Conservation (phyloP, 768 basidiomycete genomes). For the Pseudohyphozyma bogoriensis region DNA sequence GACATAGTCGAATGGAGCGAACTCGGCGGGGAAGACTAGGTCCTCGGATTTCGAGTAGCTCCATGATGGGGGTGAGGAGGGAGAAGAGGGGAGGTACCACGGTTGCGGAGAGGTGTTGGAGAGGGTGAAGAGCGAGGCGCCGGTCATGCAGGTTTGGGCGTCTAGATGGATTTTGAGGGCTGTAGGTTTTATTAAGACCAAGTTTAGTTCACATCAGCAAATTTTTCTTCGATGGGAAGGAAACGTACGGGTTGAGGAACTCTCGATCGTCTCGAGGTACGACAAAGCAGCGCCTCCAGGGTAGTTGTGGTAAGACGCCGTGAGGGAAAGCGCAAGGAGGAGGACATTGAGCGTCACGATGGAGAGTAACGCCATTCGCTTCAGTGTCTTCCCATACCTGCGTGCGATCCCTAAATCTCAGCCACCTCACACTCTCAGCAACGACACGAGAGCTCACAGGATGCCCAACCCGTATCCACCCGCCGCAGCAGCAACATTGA, state of each 20-base stretch:
- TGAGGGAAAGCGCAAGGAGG: conserved; percentile 48
- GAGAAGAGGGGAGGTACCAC: conserved; percentile 17
- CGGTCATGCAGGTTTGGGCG: conserved; percentile 78
- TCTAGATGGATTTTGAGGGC: conserved; percentile 54
- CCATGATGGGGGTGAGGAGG: conserved; percentile 42
- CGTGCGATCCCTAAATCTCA: neutral
- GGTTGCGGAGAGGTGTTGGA: conserved; percentile 40
- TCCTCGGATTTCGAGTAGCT: conserved; percentile 73
- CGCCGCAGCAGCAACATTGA: conserved; percentile 69
- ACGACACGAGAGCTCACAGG: conserved; percentile 49
- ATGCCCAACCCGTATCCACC: conserved; percentile 43
- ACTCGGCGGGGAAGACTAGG: conserved; percentile 23
- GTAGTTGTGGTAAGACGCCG: conserved; percentile 65
- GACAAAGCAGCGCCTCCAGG: conserved; percentile 72
- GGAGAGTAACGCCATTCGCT: conserved; percentile 36
- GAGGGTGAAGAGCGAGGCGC: conserved; percentile 72
- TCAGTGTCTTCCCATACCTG: conserved; percentile 6
- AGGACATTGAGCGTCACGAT: conserved; percentile 49
- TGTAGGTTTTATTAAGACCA: too few species aligned
- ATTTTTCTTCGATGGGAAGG: neutral
- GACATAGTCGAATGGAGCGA: conserved; percentile 5
- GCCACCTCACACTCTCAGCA: neutral
- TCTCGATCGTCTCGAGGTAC: conserved; percentile 44
- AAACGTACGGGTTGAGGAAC: neutral
- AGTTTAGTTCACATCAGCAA: too few species aligned